Evolutionary conservation across 1,139 yeast species (phyloP).

Genomic region (Taiozyma sp.): DNA sequence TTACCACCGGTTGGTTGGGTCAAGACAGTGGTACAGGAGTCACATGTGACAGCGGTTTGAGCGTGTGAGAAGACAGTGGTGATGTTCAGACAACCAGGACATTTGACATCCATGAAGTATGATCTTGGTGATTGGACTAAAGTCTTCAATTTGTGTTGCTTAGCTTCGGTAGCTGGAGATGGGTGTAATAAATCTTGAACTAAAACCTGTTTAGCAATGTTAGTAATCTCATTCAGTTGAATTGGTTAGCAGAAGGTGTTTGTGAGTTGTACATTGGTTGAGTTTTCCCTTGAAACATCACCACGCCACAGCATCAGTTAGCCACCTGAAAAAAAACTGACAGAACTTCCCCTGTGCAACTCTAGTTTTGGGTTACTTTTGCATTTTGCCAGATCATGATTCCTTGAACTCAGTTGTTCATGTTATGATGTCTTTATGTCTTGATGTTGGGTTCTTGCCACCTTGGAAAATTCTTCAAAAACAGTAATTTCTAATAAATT

Average conservation of each 20-base stretch:
- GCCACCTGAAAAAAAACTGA: neutral
- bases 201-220: conserved; percentile 54
- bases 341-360: neutral
- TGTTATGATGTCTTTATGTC: neutral
- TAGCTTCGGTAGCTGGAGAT: conserved; percentile 91
- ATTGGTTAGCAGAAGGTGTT: neutral
- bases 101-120: conserved; percentile 98
- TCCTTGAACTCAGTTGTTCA: neutral
- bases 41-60: conserved; percentile 99
- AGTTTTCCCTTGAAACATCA: neutral
- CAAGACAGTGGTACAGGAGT: conserved; percentile 95
- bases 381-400: neutral
- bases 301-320: neutral
- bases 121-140: conserved; percentile 98
- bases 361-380: neutral
- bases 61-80: conserved; percentile 99
- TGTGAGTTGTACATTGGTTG: neutral
- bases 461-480: neutral
- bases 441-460: neutral
- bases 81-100: conserved; percentile 99
- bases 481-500: neutral
- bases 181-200: conserved; percentile 99
- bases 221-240: neutral
- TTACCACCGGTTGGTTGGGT: conserved; percentile 99
- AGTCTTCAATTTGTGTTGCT: conserved; percentile 95